Conservation (phyloP, 1,284 basidiomycete genomes). For the Cryptococcus sp. region DNA sequence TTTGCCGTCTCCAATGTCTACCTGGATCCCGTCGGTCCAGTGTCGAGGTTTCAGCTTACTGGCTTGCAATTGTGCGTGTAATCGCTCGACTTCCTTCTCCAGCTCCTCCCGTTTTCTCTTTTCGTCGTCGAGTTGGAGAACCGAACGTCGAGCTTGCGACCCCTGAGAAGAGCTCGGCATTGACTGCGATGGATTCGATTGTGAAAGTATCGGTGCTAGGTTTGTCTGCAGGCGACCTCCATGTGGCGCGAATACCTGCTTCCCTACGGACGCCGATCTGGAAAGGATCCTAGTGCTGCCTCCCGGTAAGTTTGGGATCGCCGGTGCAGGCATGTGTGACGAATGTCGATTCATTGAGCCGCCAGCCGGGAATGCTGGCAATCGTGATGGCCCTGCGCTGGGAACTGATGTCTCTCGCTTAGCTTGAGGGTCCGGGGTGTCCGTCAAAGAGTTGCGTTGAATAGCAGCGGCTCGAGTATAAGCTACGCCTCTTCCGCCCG, state of each 20-base stretch:
- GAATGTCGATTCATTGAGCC: not conserved
- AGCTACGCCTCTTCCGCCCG: constrained; percentile 15
- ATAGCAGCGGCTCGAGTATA: constrained; percentile 7
- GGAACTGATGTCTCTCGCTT: not conserved
- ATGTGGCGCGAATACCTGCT: constrained; percentile 20
- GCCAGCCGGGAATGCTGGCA: not conserved
- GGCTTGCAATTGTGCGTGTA: not conserved
- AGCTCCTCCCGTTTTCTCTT: constrained; percentile 14
- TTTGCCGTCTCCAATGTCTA: not conserved
- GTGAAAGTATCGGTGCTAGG: constrained; percentile 33
- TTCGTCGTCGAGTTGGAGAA: constrained; percentile 33
- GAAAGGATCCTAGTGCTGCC: constrained; percentile 8
- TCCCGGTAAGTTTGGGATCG: not conserved
- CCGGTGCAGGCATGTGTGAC: not conserved
- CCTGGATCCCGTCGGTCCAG: not conserved
- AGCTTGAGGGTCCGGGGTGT: constrained; percentile 4
- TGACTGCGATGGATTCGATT: constrained; percentile 11
- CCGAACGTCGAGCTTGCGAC: constrained; percentile 22
- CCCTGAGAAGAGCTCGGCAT: constrained; percentile 27
- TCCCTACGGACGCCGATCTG: constrained; percentile 32
- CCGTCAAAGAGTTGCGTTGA: not conserved
- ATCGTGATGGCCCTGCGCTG: constrained; percentile 10
- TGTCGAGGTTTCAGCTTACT: constrained; percentile 1
- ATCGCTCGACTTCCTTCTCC: constrained; percentile 20
- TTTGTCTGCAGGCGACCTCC: not conserved